These are phyloP conservation scores for Thymus quinquecostatus DNA, from an alignment of 257 asterid genomes.

Conservation along the genomic window DNA sequence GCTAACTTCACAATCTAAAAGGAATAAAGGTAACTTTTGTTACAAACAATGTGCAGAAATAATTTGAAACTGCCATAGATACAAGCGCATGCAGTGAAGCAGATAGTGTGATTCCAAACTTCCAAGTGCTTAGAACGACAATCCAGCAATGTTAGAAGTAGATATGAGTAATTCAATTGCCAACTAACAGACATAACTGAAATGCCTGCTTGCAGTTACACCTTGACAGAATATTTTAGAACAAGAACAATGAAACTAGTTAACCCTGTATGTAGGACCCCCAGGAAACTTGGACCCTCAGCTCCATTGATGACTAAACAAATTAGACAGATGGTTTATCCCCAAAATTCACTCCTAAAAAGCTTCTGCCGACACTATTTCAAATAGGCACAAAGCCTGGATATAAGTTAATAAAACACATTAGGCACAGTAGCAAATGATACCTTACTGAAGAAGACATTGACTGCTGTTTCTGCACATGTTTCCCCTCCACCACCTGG, in stretches of 20 bases:
- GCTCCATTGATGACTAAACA: background rate
- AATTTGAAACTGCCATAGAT: conserved; percentile 1
- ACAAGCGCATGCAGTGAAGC: background rate
- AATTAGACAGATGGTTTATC: background rate
- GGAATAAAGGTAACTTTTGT: background rate
- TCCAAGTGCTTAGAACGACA: no score
- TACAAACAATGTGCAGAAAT: conserved; percentile 17
- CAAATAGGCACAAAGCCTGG: background rate
- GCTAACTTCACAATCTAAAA: conserved; percentile 84
- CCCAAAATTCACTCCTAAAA: conserved; percentile 8
- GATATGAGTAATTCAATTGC: conserved; percentile 11
- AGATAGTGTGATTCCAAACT: no score
- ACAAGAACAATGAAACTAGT: background rate
- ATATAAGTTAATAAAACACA: conserved; percentile 16
- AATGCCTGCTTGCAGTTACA: background rate
- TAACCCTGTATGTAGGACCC: background rate
- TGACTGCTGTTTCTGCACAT: conserved; percentile 93
- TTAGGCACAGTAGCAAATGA: conserved; percentile 33
- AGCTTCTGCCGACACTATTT: conserved; percentile 13
- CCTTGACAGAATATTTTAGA: background rate
- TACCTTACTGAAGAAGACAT: conserved; percentile 92
- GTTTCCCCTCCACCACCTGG: conserved; percentile 99
- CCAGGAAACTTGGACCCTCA: background rate
- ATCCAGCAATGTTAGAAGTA: background rate
- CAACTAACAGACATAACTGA: conserved; percentile 19